Percentiles rank a stretch among this genome's conserved stretches.
phyloP scores from a whole-genome alignment of 2,329 filamentous ascomycete species.

The Trichoderma sp. region DNA sequence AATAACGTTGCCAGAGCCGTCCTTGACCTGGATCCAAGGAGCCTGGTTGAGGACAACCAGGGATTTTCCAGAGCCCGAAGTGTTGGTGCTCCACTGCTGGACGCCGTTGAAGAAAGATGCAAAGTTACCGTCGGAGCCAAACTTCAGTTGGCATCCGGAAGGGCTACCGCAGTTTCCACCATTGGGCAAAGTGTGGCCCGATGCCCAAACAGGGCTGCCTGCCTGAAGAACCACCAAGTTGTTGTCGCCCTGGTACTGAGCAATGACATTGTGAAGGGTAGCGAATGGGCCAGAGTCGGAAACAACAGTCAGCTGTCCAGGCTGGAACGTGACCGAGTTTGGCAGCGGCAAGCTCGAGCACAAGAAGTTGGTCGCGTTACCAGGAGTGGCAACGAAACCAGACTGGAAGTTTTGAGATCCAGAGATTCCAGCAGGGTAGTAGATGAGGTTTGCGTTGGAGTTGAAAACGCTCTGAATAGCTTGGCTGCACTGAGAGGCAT shows the following conservation, averaged over 20 bases:
- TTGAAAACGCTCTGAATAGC: slow-evolving; percentile 30
- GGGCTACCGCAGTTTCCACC: slow-evolving; percentile 27
- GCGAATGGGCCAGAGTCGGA: slow-evolving; percentile 28
- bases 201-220: slow-evolving; percentile 28
- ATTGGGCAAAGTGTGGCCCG: slow-evolving; percentile 24
- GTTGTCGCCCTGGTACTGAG: slow-evolving; percentile 33
- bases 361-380: slow-evolving; percentile 33
- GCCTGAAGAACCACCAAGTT: slow-evolving; percentile 31
- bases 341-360: slow-evolving; percentile 31
- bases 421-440: slow-evolving; percentile 29
- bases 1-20: slow-evolving; percentile 27
- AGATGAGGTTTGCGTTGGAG: slow-evolving; percentile 30
- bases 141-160: slow-evolving; percentile 25
- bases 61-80: slow-evolving; percentile 21
- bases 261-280: slow-evolving; percentile 29
- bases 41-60: slow-evolving; percentile 25
- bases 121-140: slow-evolving; percentile 26
- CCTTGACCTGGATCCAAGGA: slow-evolving; percentile 29
- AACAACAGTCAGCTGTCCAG: slow-evolving; percentile 28
- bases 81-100: slow-evolving; percentile 26
- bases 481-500: slow-evolving; percentile 28
- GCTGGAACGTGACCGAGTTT: slow-evolving; percentile 25
- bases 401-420: slow-evolving; percentile 29
- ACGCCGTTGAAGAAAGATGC: slow-evolving; percentile 23
- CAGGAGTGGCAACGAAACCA: slow-evolving; percentile 29